Percentiles rank a stretch among this genome's conserved stretches.
Conservation (phyloP, 2,329 filamentous ascomycete species). For the Fusarium secorum region DNA sequence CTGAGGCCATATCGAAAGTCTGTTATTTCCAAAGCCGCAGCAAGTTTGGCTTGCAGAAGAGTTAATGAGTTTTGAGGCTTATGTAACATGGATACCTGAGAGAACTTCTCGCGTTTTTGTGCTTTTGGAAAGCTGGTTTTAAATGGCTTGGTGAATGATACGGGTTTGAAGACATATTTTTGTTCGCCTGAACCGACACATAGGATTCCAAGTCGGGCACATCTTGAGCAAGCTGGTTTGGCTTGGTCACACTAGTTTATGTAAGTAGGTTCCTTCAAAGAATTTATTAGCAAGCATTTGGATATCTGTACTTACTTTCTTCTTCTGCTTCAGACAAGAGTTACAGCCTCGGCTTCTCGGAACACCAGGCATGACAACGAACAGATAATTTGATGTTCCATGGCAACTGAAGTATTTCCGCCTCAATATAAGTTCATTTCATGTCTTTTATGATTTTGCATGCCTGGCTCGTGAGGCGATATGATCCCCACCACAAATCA, state of each 20-base stretch:
- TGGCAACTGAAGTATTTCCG: rapidly evolving
- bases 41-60: slow-evolving; percentile 32
- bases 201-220: slow-evolving; percentile 51
- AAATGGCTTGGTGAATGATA: slow-evolving; percentile 35
- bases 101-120: neutral
- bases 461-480: neutral
- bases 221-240: slow-evolving; percentile 55
- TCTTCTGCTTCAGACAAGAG: slow-evolving; percentile 59
- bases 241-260: slow-evolving; percentile 54
- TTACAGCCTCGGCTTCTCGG: slow-evolving; percentile 59
- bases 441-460: neutral
- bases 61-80: slow-evolving; percentile 19
- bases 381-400: neutral
- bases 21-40: slow-evolving; percentile 45
- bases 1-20: slow-evolving; percentile 55
- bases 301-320: slow-evolving; percentile 53
- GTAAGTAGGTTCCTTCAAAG: neutral
- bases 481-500: neutral
- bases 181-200: slow-evolving; percentile 57
- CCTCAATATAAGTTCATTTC: rapidly evolving
- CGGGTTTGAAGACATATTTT: slow-evolving; percentile 57
- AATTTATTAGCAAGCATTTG: rapidly evolving
- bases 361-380: slow-evolving; percentile 56
- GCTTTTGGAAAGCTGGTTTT: neutral
- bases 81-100: neutral